A percentile compares a stretch with the other conserved stretches of the same genome.
phyloP scores from a whole-genome alignment of 1,284 basidiomycete genomes.

The Tilletia indica region DNA sequence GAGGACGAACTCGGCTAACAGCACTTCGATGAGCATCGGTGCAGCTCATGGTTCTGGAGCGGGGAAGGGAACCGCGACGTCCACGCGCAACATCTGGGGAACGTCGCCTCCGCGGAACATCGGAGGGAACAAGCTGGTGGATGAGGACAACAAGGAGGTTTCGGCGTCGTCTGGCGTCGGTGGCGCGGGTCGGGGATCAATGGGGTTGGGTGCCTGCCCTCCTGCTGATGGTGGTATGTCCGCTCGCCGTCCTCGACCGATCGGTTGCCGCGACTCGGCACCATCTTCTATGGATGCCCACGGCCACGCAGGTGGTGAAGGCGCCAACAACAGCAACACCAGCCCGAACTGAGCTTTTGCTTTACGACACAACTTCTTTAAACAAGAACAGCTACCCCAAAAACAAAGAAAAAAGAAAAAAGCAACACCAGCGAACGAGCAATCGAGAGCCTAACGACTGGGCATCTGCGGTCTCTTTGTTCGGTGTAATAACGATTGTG shows the following conservation, averaged over 20 bases:
- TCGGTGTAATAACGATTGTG: too few relatives aligned
- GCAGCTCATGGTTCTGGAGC: too few relatives aligned
- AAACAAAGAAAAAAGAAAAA: neutral
- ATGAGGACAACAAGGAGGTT: constrained; percentile 2
- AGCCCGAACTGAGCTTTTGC: neutral
- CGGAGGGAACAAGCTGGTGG: constrained; percentile 9
- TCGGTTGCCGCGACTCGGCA: neutral
- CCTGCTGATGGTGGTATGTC: too few relatives aligned
- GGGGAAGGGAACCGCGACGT: neutral
- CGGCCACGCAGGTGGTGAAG: neutral
- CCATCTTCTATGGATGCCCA: neutral
- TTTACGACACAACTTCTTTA: neutral
- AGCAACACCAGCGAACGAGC: too few relatives aligned
- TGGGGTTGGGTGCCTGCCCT: neutral
- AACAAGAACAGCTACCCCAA: neutral
- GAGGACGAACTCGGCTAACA: neutral
- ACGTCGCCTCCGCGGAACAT: constrained; percentile 5
- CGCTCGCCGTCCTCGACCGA: neutral
- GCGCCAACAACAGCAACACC: too few relatives aligned
- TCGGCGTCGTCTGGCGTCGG: neutral
- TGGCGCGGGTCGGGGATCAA: neutral
- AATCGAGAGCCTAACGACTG: too few relatives aligned
- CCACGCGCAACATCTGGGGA: constrained; percentile 10
- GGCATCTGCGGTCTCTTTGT: too few relatives aligned
- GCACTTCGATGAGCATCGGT: too few relatives aligned